Conservation (phyloP, 2,329 filamentous ascomycete genomes). For the Tolypocladium cylindrosporum region DNA sequence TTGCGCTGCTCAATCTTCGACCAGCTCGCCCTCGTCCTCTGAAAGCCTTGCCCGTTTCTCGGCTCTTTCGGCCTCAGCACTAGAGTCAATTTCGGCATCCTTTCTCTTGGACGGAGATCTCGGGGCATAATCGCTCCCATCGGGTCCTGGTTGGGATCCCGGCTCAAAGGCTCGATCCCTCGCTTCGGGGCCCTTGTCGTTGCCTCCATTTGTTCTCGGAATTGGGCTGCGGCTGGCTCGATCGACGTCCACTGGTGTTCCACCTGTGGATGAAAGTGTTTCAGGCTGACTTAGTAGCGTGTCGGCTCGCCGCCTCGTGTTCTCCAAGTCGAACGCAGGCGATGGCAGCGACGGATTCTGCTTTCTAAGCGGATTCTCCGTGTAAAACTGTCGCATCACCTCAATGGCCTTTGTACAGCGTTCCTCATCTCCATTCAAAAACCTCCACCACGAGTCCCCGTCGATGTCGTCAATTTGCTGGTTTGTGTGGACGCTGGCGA, state of each 20-base stretch:
- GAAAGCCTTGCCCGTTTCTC: slow-evolving; percentile 35
- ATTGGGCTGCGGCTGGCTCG: slow-evolving; percentile 39
- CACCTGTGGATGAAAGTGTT: slow-evolving; percentile 35
- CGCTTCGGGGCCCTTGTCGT: slow-evolving; percentile 16
- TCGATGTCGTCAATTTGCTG: slow-evolving; percentile 67
- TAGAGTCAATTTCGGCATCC: slow-evolving; percentile 23
- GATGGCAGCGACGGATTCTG: slow-evolving; percentile 43
- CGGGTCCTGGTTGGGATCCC: slow-evolving; percentile 22
- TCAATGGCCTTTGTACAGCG: slow-evolving; percentile 66
- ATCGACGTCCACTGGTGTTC: slow-evolving; percentile 37
- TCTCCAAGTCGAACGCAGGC: slow-evolving; percentile 46
- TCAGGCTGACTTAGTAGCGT: slow-evolving; percentile 29
- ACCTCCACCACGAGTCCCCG: slow-evolving; percentile 80
- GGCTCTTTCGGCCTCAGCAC: slow-evolving; percentile 22
- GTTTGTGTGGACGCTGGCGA: slow-evolving; percentile 65
- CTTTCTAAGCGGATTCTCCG: slow-evolving; percentile 52
- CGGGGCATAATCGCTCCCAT: slow-evolving; percentile 18
- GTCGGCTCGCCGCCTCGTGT: slow-evolving; percentile 41
- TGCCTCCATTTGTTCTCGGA: slow-evolving; percentile 26
- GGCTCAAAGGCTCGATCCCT: not conserved
- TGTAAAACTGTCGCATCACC: slow-evolving; percentile 61
- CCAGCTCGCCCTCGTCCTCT: slow-evolving; percentile 38
- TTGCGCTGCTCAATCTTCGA: slow-evolving; percentile 18
- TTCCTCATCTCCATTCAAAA: slow-evolving; percentile 59
- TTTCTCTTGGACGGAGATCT: slow-evolving; percentile 33